phyloP scores from a whole-genome alignment of 352 stramenopile species.

The Peronosclerospora sorghi region DNA sequence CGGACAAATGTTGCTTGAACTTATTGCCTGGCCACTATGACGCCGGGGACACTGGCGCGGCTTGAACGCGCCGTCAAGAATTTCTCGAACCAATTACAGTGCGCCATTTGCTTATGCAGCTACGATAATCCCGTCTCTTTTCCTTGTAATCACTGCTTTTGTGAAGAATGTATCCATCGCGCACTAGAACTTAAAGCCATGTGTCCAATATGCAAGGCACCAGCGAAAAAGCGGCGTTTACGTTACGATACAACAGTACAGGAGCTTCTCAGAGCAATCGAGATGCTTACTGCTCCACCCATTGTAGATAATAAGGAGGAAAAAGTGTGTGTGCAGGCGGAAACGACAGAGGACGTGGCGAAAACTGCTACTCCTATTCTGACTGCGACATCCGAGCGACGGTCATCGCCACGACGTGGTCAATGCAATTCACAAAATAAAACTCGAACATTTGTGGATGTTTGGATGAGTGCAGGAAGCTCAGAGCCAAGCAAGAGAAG shows the following conservation, averaged over 20 bases:
- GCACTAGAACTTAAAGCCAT: slow-evolving; percentile 64
- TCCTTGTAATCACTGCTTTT: slow-evolving; percentile 84
- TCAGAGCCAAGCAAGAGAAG: slow-evolving; percentile 12
- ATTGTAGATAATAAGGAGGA: slow-evolving; percentile 1
- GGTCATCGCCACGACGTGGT: slow-evolving; percentile 4
- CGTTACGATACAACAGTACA: slow-evolving; percentile 71
- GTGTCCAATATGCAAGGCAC: slow-evolving; percentile 79
- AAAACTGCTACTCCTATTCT: no score
- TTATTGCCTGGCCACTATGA: no score
- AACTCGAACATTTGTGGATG: slow-evolving; percentile 10
- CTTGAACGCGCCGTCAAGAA: slow-evolving; percentile 45
- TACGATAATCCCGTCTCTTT: slow-evolving; percentile 61
- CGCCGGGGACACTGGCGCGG: slow-evolving; percentile 32
- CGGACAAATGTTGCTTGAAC: no score
- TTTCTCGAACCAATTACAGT: slow-evolving; percentile 70
- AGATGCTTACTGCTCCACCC: slow-evolving; percentile 31
- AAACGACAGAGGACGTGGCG: background rate
- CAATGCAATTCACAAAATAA: slow-evolving; percentile 4
- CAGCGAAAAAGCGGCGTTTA: slow-evolving; percentile 64
- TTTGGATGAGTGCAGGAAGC: slow-evolving; percentile 1
- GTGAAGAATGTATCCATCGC: slow-evolving; percentile 78
- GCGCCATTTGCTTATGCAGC: slow-evolving; percentile 72
- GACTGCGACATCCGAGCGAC: no score
- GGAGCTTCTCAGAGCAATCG: slow-evolving; percentile 46
- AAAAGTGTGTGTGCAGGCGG: background rate